Conservation (phyloP, 169 alveolate species). For the Babesia divergens region DNA sequence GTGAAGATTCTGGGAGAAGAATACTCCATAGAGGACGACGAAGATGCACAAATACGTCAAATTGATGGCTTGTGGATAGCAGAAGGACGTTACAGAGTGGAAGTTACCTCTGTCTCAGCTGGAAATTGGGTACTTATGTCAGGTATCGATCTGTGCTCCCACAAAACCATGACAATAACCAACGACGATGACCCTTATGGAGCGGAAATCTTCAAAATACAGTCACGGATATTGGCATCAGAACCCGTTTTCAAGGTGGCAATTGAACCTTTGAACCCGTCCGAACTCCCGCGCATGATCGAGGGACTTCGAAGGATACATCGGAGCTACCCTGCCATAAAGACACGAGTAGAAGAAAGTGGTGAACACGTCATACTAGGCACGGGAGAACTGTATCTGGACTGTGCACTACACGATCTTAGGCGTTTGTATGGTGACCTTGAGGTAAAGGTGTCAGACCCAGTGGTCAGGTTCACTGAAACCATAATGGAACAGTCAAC, state of each 20-base stretch:
- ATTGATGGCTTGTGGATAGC: constrained; percentile 87
- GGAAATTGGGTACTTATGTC: constrained; percentile 95
- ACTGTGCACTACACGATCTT: constrained; percentile 95
- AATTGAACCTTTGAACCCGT: constrained; percentile 97
- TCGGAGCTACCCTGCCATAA: constrained; percentile 90
- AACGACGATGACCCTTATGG: constrained; percentile 35
- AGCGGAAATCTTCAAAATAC: constrained; percentile 49
- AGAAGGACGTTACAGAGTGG: constrained; percentile 91
- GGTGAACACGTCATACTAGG: constrained; percentile 98
- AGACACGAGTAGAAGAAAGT: constrained; percentile 95
- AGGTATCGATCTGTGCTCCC: constrained; percentile 89
- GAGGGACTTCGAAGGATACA: constrained; percentile 94
- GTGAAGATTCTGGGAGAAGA: constrained; percentile 93
- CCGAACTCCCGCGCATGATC: constrained; percentile 98
- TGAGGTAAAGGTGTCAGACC: constrained; percentile 96
- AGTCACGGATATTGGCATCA: constrained; percentile 36
- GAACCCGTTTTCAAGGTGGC: constrained; percentile 85
- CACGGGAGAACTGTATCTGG: constrained; percentile 98
- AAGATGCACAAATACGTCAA: constrained; percentile 89
- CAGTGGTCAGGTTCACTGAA: constrained; percentile 93
- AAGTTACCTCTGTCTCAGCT: constrained; percentile 82
- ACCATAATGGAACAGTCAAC: constrained; percentile 95
- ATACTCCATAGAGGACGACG: constrained; percentile 94
- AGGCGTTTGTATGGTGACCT: constrained; percentile 95
- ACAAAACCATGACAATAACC: constrained; percentile 88